These are phyloP conservation scores for Zoysia japonica DNA, from an alignment of 176 grass and related monocot genomes.

Conservation along the genomic window DNA sequence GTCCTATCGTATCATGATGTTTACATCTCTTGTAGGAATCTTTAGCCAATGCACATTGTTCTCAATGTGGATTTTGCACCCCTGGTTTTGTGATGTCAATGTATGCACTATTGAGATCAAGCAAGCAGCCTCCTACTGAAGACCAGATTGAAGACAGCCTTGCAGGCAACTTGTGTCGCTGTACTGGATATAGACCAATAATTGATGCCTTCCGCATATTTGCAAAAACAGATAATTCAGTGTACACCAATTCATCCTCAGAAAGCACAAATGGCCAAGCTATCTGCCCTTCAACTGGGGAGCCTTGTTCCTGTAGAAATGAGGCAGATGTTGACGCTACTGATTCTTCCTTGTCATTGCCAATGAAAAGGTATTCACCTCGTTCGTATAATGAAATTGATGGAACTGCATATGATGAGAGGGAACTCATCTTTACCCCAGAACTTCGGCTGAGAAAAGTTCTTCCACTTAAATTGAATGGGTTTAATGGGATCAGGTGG, in stretches of 20 bases:
- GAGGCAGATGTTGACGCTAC: conserved; percentile 28
- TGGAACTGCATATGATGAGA: conserved; percentile 73
- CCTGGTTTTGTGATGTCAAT: conserved; percentile 99
- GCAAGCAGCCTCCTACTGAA: conserved; percentile 68
- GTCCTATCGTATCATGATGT: conserved; percentile 14
- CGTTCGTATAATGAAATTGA: conserved; percentile 76
- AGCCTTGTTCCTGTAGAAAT: conserved; percentile 80
- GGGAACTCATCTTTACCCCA: conserved; percentile 92
- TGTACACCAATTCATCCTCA: conserved; percentile 65
- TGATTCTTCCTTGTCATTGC: conserved; percentile 30
- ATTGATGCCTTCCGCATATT: conserved; percentile 94
- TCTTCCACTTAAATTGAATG: conserved; percentile 67
- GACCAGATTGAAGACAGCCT: conserved; percentile 92
- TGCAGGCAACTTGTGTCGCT: conserved; percentile 94
- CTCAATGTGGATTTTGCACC: conserved; percentile 98
- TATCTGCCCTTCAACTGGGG: conserved; percentile 90
- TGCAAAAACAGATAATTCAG: conserved; percentile 81
- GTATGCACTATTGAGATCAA: conserved; percentile 92
- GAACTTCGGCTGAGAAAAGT: conserved; percentile 73
- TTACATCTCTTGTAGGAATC: conserved; percentile 67
- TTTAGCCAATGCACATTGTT: conserved; percentile 82
- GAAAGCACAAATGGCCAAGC: conserved; percentile 44
- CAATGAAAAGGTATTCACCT: conserved; percentile 56
- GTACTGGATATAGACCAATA: conserved; percentile 96
- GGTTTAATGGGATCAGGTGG: conserved; percentile 79